These are phyloP conservation scores for Clonostachys solani DNA, from an alignment of 2,329 filamentous ascomycete genomes.

Conservation along the genomic window DNA sequence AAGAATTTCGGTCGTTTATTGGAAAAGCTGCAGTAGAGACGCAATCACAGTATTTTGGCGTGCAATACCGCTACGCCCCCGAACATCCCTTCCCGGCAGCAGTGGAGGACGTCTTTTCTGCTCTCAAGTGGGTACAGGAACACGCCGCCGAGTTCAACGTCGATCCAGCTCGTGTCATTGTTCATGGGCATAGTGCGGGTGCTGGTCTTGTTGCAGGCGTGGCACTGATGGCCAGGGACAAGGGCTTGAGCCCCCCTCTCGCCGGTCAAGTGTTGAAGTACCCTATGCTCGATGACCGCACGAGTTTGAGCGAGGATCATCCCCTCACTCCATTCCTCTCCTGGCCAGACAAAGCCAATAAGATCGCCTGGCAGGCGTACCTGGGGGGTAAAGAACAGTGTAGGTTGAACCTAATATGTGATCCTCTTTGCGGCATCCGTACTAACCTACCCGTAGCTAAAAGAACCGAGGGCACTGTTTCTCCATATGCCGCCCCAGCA, in stretches of 20 bases:
- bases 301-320: too few relatives aligned
- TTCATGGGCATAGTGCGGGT: constrained; percentile 13
- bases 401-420: too few relatives aligned
- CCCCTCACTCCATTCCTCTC: too few relatives aligned
- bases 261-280: constrained; percentile 22
- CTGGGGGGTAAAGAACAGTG: too few relatives aligned
- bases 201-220: constrained; percentile 11
- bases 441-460: too few relatives aligned
- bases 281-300: constrained; percentile 26
- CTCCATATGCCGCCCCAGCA: too few relatives aligned
- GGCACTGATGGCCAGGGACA: constrained; percentile 32
- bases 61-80: constrained; percentile 35
- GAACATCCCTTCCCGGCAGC: constrained; percentile 29
- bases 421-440: too few relatives aligned
- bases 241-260: constrained; percentile 12
- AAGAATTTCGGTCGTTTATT: too few relatives aligned
- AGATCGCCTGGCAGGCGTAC: too few relatives aligned
- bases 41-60: constrained; percentile 10
- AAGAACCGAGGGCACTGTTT: too few relatives aligned
- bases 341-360: too few relatives aligned
- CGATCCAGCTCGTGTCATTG: constrained; percentile 8
- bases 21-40: background rate
- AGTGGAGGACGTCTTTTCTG: constrained; percentile 21
- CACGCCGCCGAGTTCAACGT: constrained; percentile 15
- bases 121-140: constrained; percentile 17